phyloP scores from a whole-genome alignment of 768 basidiomycete genomes.

The Suillus subalutaceus region DNA sequence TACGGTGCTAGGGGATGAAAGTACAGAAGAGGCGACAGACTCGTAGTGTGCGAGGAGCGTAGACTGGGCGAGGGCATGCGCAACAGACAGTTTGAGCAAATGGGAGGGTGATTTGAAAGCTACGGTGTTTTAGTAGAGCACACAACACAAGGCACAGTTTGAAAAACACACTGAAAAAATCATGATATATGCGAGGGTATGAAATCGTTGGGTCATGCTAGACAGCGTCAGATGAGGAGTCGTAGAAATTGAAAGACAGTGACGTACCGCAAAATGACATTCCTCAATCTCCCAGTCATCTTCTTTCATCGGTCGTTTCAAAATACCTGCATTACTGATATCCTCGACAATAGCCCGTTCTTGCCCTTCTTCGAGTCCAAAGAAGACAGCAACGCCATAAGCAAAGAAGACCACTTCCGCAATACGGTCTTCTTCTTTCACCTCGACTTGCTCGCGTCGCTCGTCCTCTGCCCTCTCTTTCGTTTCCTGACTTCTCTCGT shows the following conservation, averaged over 20 bases:
- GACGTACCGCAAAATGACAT: conserved; percentile 81
- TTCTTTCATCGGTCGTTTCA: conserved; percentile 62
- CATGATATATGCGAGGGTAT: conserved; percentile 93
- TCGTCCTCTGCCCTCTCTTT: conserved; percentile 16
- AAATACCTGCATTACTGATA: conserved; percentile 67
- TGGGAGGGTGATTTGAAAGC: conserved; percentile 92
- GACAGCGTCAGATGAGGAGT: conserved; percentile 10
- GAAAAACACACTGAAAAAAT: conserved; percentile 84
- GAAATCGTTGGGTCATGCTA: conserved; percentile 84
- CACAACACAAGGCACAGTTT: background rate
- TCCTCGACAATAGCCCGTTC: conserved; percentile 88
- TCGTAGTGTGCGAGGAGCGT: conserved; percentile 91
- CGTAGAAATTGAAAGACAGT: background rate
- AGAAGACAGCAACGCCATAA: conserved; percentile 92
- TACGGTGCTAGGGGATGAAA: conserved; percentile 75
- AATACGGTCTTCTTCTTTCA: conserved; percentile 48
- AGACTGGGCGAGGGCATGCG: conserved; percentile 93
- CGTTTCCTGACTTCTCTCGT: conserved; percentile 19
- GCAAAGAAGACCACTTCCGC: conserved; percentile 82
- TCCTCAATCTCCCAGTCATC: conserved; percentile 91
- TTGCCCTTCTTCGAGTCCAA: conserved; percentile 78
- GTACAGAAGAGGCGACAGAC: conserved; percentile 70
- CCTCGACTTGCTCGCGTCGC: conserved; percentile 14
- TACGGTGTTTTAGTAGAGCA: conserved; percentile 30
- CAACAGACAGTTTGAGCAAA: conserved; percentile 88